Evolutionary conservation across 2,329 filamentous ascomycete genomes (phyloP), one percentile per base, ranked within the genome.

Genomic region (Amesomyces nigricolor): DNA sequence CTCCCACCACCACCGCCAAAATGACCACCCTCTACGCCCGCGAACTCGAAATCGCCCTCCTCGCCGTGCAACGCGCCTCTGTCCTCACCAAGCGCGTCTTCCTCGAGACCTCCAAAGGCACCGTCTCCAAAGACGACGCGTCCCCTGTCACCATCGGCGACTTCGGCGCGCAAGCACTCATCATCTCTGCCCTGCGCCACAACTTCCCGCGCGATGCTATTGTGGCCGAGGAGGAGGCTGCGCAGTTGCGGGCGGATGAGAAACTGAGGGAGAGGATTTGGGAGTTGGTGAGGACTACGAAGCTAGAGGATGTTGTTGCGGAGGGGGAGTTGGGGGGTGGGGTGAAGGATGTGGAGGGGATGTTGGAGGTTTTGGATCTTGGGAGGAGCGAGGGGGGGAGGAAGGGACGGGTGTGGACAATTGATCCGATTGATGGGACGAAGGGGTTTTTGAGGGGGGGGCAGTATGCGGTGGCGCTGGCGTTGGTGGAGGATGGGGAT

Each of bases 401-500:
- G 58, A 79, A 76, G 62, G 91, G 90, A 60, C 80, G 94, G 63
- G 89, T 97, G 71, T 99, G 94, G 94, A 89, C 92, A 40, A 85
- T 99, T 55, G 94, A 99, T 72, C 94, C 94, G 57, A 96, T 99
- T 60, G 94, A 99, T 72, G 94, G 94, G 62, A 99, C 94, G 52
- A 96, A 96, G 75, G 95, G 94, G 30, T 99, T 99, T 76, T 78
- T 99, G 58, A 83, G 95, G 60, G 94, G 94, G 51, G 95, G 91
- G 39, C 94, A 99, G 75, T 99, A 99, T 70, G 95, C 94, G 53
- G 91, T 99, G 52, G 96, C 92, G 69, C 81, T 99, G 5, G 94
- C 83, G 37, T 78, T 99, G 65, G 87, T 99, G 75, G 88, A 95
- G 29, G 91, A 97, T 67, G 94, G 92, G 51, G 84, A 95, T 64